Evolutionary conservation across 2,329 filamentous ascomycete species (phyloP), one percentile per base, ranked within the genome.

Genomic region (Pseudophaeomoniella oleicola): DNA sequence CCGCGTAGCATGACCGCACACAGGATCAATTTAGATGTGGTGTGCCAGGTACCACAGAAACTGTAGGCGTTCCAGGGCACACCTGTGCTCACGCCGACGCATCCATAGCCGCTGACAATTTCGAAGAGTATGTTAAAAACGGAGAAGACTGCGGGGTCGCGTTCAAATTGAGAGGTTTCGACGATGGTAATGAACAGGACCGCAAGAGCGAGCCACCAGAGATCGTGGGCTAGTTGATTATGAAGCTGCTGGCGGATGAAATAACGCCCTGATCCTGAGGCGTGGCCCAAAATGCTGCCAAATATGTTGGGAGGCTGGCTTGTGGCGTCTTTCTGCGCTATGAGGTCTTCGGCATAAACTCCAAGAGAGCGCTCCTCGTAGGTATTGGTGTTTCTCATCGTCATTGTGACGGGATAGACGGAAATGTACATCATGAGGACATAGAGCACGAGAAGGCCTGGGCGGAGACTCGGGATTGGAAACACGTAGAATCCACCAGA

Each of bases 351-450:
- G 34, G 52, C 56, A 40, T 75, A 72, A 19, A 78, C 69, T 0
- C 76, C 76, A 2, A 82, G 59, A 0, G 72, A 76, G 4, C 74
- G 64, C 47, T 83, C 77, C 50, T 82, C 78, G 49, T 83, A 83
- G 18, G 80, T 72, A 48, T 82, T 82, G 29, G 76, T 78, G 50
- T 77, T 73, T 37, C 88, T 85, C 49, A 96, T 81, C 4, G 83
- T 90, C 50, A 96, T 96, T 53, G 90, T 88, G 48, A 96, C 93
- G 4, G 88, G 88, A 48, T 94, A 93, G 41, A 94, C 83, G 39
- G 87, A 94, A 43, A 96, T 94, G 58, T 96, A 96, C 90, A 96
- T 96, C 90, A 96, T 96, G 57, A 96, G 78, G 58, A 96, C 66
- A 61, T 94, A 96, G 16, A 86, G 84, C 11, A 92, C 85, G 38